phyloP scores from a whole-genome alignment of 768 basidiomycete genomes.

The Russula compacta region DNA sequence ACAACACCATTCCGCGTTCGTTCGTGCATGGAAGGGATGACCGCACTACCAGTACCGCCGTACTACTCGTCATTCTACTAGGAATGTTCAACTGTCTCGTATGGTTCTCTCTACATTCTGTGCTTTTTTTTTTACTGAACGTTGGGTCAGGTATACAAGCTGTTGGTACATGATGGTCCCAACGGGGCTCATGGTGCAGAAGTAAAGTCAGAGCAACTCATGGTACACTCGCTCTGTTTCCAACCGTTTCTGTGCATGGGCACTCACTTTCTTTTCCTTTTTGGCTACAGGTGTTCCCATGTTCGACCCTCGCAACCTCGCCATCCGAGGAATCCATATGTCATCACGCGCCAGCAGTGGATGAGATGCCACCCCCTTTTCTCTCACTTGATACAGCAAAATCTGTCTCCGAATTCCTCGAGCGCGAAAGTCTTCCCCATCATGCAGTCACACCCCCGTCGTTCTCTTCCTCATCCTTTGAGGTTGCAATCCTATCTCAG shows the following conservation, averaged over 20 bases:
- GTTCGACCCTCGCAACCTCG: neutral
- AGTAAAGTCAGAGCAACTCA: neutral
- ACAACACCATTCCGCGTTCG: neutral
- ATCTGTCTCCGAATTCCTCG: neutral
- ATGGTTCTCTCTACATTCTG: neutral
- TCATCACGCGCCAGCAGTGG: neutral
- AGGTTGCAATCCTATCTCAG: neutral
- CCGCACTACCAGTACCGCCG: neutral
- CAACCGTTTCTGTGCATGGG: neutral
- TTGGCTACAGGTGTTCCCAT: neutral
- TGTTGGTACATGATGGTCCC: neutral
- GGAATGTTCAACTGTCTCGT: constrained; percentile 8
- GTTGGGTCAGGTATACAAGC: constrained; percentile 1
- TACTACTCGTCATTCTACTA: constrained; percentile 1
- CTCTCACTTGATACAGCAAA: neutral
- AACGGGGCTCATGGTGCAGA: neutral
- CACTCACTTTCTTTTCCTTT: neutral
- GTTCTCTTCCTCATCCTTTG: neutral
- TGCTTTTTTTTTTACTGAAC: neutral
- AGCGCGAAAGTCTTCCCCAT: neutral
- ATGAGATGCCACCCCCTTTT: neutral
- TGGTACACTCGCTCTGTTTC: neutral
- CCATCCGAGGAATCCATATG: neutral
- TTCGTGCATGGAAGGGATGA: neutral
- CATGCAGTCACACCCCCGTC: neutral